A percentile compares a stretch with the other conserved stretches of the same genome.
Evolutionary conservation across 257 asterid species (phyloP).

Genomic region (Linaria vulgaris): DNA sequence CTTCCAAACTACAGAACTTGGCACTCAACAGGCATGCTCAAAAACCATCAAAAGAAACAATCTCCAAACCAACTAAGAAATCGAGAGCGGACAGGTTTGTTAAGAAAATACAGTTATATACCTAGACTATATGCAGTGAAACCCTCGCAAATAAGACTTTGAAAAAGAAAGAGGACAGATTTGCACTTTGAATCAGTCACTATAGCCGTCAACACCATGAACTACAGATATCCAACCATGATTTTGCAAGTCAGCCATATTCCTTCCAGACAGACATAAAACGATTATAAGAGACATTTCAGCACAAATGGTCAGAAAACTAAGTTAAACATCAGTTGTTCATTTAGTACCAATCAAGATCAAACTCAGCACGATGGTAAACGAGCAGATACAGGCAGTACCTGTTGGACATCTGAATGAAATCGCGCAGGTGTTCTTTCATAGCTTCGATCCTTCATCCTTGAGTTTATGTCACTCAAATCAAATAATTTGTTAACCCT

Average conservation of each 20-base stretch:
- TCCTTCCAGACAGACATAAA: background rate
- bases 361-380: background rate
- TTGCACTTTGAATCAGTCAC: background rate
- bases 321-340: background rate
- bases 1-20: slow-evolving; percentile 2
- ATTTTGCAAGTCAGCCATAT: background rate
- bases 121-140: background rate
- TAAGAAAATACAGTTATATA: background rate
- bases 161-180: background rate
- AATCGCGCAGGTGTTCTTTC: slow-evolving; percentile 67
- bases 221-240: background rate
- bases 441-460: slow-evolving; percentile 71
- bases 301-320: background rate
- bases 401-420: slow-evolving; percentile 79
- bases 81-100: background rate
- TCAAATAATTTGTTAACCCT: slow-evolving; percentile 55
- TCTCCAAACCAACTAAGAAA: background rate
- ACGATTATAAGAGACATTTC: slow-evolving; percentile 5
- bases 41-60: background rate
- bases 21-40: background rate
- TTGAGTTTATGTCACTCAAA: slow-evolving; percentile 58
- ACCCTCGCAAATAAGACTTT: background rate
- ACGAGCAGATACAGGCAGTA: slow-evolving; percentile 23
- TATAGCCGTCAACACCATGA: background rate
- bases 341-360: background rate